Evolutionary conservation across 2,329 filamentous ascomycete species (phyloP), one percentile per base, ranked within the genome.

Genomic region (Chaetomium sp.): DNA sequence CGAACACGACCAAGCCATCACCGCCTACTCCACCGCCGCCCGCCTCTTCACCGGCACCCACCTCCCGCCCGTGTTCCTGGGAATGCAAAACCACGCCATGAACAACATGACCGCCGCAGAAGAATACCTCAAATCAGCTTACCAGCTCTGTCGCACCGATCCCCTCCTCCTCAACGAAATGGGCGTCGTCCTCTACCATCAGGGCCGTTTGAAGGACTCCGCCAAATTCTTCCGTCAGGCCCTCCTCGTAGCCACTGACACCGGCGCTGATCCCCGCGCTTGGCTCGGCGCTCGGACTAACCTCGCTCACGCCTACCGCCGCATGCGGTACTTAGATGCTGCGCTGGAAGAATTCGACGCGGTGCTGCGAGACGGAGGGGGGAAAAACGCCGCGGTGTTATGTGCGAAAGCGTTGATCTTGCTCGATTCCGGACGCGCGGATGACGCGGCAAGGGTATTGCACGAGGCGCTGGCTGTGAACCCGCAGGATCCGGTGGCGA

Each of bases 1-100:
- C 52, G 94, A 99, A 71, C 91, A 97, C 70, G 94, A 99, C 69
- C 94, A 99, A 73, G 94, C 94, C 48, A 96, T 99, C 60, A 95
- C 91, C 7, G 94, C 95, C 0, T 99, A 99, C 73, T 95, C 89
- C 35, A 99, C 94, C 0, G 94, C 94, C 0, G 92, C 92, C 1
- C 82, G 94, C 41, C 76, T 99, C 0, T 99, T 99, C 72, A 95
- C 96, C 76, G 94, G 94, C 41, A 97, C 92, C 0, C 95, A 99
- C 69, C 79, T 99, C 1, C 94, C 94, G 0, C 92, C 96, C 67
- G 82, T 99, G 2, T 99, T 97, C 69, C 76, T 99, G 33, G 94
- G 95, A 6, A 99, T 99, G 94, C 95, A 99, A 70, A 95, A 99
- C 71, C 86, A 97, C 48, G 90, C 92, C 14, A 80, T 99, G 58